Base-by-base conservation (phyloP, 108 stramenopile genomes). In the Cyclostephanos invisitatus region DNA sequence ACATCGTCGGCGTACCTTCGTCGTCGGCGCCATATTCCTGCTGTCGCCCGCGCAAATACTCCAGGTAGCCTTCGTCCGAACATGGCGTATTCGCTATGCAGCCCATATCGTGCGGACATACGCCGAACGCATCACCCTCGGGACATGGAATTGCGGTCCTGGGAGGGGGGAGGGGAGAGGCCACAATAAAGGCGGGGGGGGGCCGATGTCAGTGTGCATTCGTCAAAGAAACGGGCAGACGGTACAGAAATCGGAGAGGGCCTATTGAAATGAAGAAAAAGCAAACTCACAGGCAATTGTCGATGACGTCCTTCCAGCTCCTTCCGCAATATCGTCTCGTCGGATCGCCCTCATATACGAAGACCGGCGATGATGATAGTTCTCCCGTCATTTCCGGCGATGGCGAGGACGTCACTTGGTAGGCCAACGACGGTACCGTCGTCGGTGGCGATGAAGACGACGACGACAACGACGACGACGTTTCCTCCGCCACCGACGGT, bases 271-370 rank as follows among this genome's bases (percentile, higher is more conserved):
- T n/a, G n/a, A n/a, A n/a, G n/a, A n/a, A n/a, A n/a, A n/a, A 9
- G 32, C 4, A 3, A 53, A 59, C 58, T 59, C 50, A 62, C 48
- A 75, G 22, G 27, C 74, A 75, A 24, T 75, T 75, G 44, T 61
- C 67, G 18, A 66, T 75, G 15, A 75, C 74, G 62, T 75, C 50
- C 1, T 47, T 37, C 74, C 74, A 75, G 46, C 62, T 28, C 15
- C 36, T 32, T 2, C 74, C 74, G 48, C 74, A 75, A 32, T 25
- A 75, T 62, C 74, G 29, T 50, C 62, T 68, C 9, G 57, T 20
- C 1, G 66, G 51, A 55, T 75, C 74, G 46, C 62, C 74, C 36
- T 38, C 58, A 7, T 20, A 24, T 1, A 0, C 17, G 9, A 40
- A 8, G 40, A 40, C 11, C 5, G 40, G 40, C 5, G 40, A 40